phyloP scores from a whole-genome alignment of 148 eudicot species.

The Suaeda aralocaspica region DNA sequence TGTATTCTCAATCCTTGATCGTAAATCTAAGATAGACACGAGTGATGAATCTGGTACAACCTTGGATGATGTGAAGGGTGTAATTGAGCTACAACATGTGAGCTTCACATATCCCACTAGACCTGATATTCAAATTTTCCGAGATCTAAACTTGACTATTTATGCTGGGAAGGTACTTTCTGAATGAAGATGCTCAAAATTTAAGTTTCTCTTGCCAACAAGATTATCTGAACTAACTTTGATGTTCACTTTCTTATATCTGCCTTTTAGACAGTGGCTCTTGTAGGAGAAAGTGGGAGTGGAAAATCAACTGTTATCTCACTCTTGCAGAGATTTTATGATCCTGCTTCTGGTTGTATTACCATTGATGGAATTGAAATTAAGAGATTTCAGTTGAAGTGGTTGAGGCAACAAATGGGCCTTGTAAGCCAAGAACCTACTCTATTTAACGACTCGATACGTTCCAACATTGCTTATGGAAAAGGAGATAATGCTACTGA shows the following conservation, averaged over 20 bases:
- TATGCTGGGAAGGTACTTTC: constrained; percentile 50
- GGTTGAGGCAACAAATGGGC: constrained; percentile 79
- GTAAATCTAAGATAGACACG: constrained; percentile 58
- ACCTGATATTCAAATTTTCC: constrained; percentile 50
- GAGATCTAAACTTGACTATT: constrained; percentile 47
- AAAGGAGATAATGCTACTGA: constrained; percentile 58
- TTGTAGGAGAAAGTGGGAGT: constrained; percentile 80
- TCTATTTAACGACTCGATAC: constrained; percentile 55
- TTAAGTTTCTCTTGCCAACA: neutral
- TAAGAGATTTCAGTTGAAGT: constrained; percentile 48
- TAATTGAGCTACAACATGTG: constrained; percentile 50
- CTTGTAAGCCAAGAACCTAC: constrained; percentile 76
- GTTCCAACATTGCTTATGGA: constrained; percentile 61
- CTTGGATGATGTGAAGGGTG: constrained; percentile 47
- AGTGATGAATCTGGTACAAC: constrained; percentile 54
- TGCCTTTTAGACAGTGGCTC: constrained; percentile 47
- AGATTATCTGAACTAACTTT: neutral
- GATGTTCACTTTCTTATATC: neutral
- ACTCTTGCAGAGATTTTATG: constrained; percentile 60
- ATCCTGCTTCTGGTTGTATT: constrained; percentile 53
- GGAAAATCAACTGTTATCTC: constrained; percentile 79
- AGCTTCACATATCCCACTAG: constrained; percentile 66
- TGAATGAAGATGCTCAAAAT: no score
- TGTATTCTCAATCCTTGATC: constrained; percentile 50
- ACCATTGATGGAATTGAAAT: constrained; percentile 60